These are phyloP conservation scores for Pseudopithomyces maydicus DNA, from an alignment of 2,329 filamentous ascomycete genomes.

Conservation along the genomic window DNA sequence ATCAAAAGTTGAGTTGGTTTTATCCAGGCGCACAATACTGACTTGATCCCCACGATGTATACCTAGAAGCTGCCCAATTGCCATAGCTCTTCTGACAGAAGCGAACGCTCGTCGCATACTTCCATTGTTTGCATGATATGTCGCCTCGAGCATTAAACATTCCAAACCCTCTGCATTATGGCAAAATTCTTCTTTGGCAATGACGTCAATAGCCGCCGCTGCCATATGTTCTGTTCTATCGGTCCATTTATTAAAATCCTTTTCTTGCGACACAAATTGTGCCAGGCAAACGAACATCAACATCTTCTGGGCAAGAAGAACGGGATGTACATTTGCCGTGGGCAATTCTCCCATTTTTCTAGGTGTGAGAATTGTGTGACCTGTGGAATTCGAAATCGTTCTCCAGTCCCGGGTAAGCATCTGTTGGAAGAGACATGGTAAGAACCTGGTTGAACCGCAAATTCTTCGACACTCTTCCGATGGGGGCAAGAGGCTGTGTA, in stretches of 20 bases:
- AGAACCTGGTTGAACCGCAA: constrained; percentile 1
- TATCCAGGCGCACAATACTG: background rate
- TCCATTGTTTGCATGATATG: constrained; percentile 6
- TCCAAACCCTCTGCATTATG: constrained; percentile 5
- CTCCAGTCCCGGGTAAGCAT: constrained; percentile 4
- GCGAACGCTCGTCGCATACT: constrained; percentile 4
- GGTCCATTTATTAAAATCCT: background rate
- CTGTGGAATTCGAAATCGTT: background rate
- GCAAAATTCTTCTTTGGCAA: constrained; percentile 2
- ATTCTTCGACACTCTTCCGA: background rate
- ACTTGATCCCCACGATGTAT: background rate
- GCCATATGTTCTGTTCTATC: constrained; percentile 3
- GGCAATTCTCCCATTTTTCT: background rate
- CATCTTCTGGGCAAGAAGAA: constrained; percentile 10
- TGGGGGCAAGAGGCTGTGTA: constrained; percentile 1
- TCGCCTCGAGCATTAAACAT: constrained; percentile 10
- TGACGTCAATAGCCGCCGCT: constrained; percentile 3
- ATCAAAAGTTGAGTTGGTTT: background rate
- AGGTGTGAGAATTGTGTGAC: background rate
- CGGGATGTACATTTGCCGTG: background rate
- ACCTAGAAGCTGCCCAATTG: constrained; percentile 2
- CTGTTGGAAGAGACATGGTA: constrained; percentile 10
- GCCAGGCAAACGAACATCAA: constrained; percentile 7
- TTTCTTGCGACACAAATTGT: background rate
- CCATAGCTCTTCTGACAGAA: constrained; percentile 7